Percentiles rank a stretch among this genome's conserved stretches.
phyloP scores from a whole-genome alignment of 2,329 filamentous ascomycete genomes.

The Aureobasidium sp. region DNA sequence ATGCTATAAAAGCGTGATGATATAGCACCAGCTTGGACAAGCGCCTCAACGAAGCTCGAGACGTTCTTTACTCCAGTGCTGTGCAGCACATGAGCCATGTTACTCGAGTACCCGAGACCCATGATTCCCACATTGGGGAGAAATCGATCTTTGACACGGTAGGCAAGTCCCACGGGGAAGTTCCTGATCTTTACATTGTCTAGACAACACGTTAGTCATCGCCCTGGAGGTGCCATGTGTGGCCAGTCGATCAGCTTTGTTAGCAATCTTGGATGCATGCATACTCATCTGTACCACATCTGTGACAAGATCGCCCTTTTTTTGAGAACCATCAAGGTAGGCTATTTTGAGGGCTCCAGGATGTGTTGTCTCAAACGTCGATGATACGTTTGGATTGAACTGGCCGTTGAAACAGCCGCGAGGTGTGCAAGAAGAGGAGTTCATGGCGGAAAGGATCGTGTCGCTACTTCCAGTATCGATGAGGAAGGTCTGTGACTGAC shows the following conservation, averaged over 20 bases:
- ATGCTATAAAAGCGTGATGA: slow-evolving; percentile 28
- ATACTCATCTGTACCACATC: slow-evolving; percentile 22
- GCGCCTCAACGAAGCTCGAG: slow-evolving; percentile 28
- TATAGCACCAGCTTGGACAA: slow-evolving; percentile 26
- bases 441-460: slow-evolving; percentile 26
- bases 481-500: slow-evolving; percentile 27
- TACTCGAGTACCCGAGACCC: slow-evolving; percentile 27
- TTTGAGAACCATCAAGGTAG: slow-evolving; percentile 27
- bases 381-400: slow-evolving; percentile 23
- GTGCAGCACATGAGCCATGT: slow-evolving; percentile 20
- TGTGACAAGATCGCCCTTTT: slow-evolving; percentile 21
- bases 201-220: slow-evolving; percentile 6
- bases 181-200: slow-evolving; percentile 24
- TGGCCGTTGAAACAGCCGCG: slow-evolving; percentile 25
- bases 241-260: too few relatives aligned
- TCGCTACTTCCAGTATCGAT: slow-evolving; percentile 31
- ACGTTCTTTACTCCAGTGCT: slow-evolving; percentile 1
- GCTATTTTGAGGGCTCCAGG: slow-evolving; percentile 25
- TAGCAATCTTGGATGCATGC: background rate
- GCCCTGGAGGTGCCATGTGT: too few relatives aligned
- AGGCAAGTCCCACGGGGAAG: slow-evolving; percentile 29
- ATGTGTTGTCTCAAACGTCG: slow-evolving; percentile 23
- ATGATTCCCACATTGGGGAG: slow-evolving; percentile 24
- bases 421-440: slow-evolving; percentile 21
- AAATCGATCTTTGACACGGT: slow-evolving; percentile 22